A percentile compares a stretch with the other conserved stretches of the same genome.
Evolutionary conservation across 2,329 filamentous ascomycete genomes (phyloP).

Genomic region (Xylariales sp.): DNA sequence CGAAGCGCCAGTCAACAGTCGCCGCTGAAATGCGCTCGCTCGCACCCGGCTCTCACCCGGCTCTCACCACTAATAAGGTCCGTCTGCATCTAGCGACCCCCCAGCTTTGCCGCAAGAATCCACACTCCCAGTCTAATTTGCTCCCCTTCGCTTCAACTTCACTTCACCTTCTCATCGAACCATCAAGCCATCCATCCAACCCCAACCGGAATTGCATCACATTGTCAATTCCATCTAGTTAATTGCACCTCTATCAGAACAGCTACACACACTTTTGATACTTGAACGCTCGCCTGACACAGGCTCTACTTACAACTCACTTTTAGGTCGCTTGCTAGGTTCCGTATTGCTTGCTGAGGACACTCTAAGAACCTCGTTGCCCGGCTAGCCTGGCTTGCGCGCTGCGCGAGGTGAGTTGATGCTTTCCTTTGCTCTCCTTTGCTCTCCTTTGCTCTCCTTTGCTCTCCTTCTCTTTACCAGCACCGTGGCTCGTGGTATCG

Average conservation of each 20-base stretch:
- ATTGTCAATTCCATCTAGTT: constrained; percentile 1
- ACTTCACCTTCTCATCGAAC: neutral
- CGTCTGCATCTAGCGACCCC: constrained; percentile 7
- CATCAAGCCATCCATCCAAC: constrained; percentile 18
- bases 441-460: too few relatives aligned
- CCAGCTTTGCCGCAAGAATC: constrained; percentile 17
- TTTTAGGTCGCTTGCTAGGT: constrained; percentile 51
- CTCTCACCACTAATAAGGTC: constrained; percentile 19
- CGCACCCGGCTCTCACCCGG: neutral
- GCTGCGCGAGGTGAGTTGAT: constrained; percentile 51
- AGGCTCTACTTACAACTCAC: constrained; percentile 45
- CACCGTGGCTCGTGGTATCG: neutral
- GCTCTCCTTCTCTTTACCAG: too few relatives aligned
- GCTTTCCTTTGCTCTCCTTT: too few relatives aligned
- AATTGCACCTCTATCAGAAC: too few relatives aligned
- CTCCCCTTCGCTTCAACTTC: constrained; percentile 15
- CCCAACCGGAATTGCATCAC: constrained; percentile 18
- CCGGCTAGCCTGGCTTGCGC: constrained; percentile 54
- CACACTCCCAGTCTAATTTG: constrained; percentile 15
- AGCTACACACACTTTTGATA: constrained; percentile 14
- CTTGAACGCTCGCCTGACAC: constrained; percentile 28
- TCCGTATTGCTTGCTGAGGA: constrained; percentile 51
- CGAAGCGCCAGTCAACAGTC: constrained; percentile 32
- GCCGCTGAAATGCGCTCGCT: constrained; percentile 28
- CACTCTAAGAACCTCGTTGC: constrained; percentile 46